Base-by-base conservation (phyloP, 495 filamentous ascomycete genomes). In the Alectoria sarmentosa region DNA sequence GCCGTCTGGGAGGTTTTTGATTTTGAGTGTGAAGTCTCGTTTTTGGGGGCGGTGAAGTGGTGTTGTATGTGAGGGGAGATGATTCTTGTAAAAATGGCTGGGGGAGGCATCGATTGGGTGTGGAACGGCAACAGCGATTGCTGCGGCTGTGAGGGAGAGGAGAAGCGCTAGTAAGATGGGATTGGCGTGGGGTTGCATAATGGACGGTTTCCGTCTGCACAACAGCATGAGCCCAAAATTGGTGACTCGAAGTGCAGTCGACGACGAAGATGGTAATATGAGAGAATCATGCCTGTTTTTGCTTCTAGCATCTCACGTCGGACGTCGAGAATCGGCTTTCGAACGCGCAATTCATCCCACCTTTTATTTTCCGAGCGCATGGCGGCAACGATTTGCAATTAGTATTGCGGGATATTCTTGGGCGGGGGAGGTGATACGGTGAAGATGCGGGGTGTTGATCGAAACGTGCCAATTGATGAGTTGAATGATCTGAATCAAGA, bases 151-250 rank as follows among this genome's bases (percentile, higher is more conserved):
- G 49, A 54, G 6, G 28, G 14, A 54, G 26, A 54, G 49, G 49
- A 54, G 49, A 54, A 54, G 49, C 28, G 49, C 49, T 1, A 54
- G 49, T 5, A 54, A 30, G 28, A 19, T 30, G 0, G 49, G 49
- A 28, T 8, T 15, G 14, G 28, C 15, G 28, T 54, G 49, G 49
- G 49, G 70, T 61, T 52, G 64, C 58, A 73, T 54, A 4, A 0
- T 32, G 49, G 13, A 3, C 28, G 14, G 17, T 32, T 30, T 17
- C 3, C 3, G 5, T 17, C 28, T 32, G 5, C 6, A 32, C 26
- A 32, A 30, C 4, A 30, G 46, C 23, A 28, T 7, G 0, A 32
- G 28, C 15, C 28, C 5, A 19, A 14, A 10, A 32, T 5, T 1
- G 23, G 49, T 17, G 15, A 4, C 8, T 7, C 23, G 0, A 28